phyloP scores from a whole-genome alignment of 257 asterid species.

The Mitragyna speciosa region DNA sequence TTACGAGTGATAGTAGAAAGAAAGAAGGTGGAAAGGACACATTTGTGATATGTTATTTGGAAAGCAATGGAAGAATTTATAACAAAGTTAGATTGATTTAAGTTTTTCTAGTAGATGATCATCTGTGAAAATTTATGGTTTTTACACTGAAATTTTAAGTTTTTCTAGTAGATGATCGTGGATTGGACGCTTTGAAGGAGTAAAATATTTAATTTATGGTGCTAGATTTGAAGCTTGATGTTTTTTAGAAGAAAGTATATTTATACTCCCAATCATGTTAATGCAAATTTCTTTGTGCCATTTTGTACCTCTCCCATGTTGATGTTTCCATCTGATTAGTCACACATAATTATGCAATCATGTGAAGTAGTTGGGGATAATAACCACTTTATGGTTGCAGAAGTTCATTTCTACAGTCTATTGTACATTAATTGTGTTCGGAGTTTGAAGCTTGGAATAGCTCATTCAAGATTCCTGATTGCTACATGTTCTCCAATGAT shows the following conservation, averaged over 20 bases:
- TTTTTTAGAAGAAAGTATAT: not conserved
- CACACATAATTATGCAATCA: no score
- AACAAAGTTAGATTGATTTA: not conserved
- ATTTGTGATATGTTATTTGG: not conserved
- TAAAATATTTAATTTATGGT: no score
- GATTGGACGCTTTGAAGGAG: no score
- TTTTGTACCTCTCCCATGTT: not conserved
- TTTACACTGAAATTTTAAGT: not conserved
- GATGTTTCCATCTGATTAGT: not conserved
- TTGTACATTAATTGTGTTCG: not conserved
- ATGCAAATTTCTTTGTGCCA: not conserved
- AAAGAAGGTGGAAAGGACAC: not conserved
- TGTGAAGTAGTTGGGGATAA: not conserved
- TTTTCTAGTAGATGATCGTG: no score
- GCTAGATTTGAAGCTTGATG: no score
- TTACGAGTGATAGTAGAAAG: not conserved
- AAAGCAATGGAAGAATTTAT: not conserved
- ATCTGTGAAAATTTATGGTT: not conserved
- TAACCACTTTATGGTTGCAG: not conserved
- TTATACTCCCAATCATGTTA: not conserved
- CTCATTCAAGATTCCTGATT: not conserved
- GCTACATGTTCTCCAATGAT: not conserved
- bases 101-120: not conserved
- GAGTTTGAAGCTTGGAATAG: not conserved
- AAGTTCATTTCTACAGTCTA: not conserved